Base-by-base conservation (phyloP, 352 stramenopile genomes). In the Phytophthora macrochlamydospora region DNA sequence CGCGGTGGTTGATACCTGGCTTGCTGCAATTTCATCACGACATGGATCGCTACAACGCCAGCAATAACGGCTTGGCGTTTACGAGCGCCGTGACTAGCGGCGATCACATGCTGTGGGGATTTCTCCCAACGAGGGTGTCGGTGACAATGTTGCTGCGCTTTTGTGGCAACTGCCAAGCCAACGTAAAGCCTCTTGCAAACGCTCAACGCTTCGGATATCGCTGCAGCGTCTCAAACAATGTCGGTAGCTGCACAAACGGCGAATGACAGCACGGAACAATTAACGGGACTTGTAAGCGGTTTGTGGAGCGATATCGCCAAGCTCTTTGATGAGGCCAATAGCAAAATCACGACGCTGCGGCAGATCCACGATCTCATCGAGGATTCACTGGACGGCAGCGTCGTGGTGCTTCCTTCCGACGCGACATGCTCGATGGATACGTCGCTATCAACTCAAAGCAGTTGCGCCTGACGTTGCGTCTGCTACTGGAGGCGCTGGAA, bases 381-480 rank as follows among this genome's bases (percentile, higher is more conserved):
- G 33, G 69, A 76, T 51, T 79, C 73, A 18, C 33, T 66, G 24
- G 60, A 79, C 30, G 78, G 71, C 24, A 67, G 67, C 46, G 56
- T 73, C 4, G 64, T 81, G 5, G 69, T 71, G n/a, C 56, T 87
- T 24, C 75, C 11, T 87, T 89, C 59, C 68, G 77, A 7, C 80
- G 77, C 18, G 76, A 80, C 45, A 82, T 87, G 73, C 73, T 89
- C 8, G 78, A 87, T 53, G 72, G 73, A 1, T 89, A 89, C 58
- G 79, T 91, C 28, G 85, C 79, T 2, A 78, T 93, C 28, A 84
- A 92, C 49, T 78, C 79, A 4, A 93, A 93, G 51, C 83, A 93
- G 38, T 60, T 91, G 29, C 75, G 85, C 0, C 45, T 91, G 52
- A 81, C 81, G 11, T 80, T 92, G 49, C 81, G 83, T 29, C 67